Base-by-base conservation (phyloP, 768 basidiomycete genomes). In the Collybia sp. region DNA sequence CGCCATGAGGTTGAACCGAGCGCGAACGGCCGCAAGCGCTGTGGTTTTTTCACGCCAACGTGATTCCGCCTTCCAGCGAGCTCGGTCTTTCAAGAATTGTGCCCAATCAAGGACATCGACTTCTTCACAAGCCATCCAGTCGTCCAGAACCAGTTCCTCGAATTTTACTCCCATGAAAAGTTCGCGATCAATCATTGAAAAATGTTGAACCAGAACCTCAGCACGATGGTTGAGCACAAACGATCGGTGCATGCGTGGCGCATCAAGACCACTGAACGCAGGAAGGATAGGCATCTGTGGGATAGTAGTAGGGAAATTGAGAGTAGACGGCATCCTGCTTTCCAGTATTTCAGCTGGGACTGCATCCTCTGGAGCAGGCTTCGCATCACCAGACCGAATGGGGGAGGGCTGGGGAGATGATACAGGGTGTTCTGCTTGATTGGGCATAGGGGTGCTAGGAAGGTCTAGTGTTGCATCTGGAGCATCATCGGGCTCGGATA, bases 161-260 rank as follows among this genome's bases (percentile, higher is more conserved):
- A 93, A 93, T 54, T 84, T 85, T 61, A 95, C 75, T 11, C 79
- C 77, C 62, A 88, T 81, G 60, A 93, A 90, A 45, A 94, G 66
- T 54, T 94, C 92, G 18, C 88, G 77, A 52, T 95, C 92, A 52
- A 95, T 91, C 76, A 91, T 84, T 6, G 85, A 76, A 56, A 94
- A 88, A 55, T 93, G 88, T 43, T 82, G 74, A 1, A 86, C 86
- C 30, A 96, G 61, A 4, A 65, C 65, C 32, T 80, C 79, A 1
- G 86, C 79, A 5, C 79, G 71, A 58, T 77, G 71, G 25, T 58
- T 63, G n/a, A 90, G 67, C 42, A 93, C 72, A 67, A 87, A 93
- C 2, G 86, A 90, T 8, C 77, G 80, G 57, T 88, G 79, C 6
- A 66, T 58, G n/a, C 70, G 73, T 12, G 74, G 67, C 6, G 63